Conservation (phyloP, 2,329 filamentous ascomycete genomes). For the Fusarium hainanense region DNA sequence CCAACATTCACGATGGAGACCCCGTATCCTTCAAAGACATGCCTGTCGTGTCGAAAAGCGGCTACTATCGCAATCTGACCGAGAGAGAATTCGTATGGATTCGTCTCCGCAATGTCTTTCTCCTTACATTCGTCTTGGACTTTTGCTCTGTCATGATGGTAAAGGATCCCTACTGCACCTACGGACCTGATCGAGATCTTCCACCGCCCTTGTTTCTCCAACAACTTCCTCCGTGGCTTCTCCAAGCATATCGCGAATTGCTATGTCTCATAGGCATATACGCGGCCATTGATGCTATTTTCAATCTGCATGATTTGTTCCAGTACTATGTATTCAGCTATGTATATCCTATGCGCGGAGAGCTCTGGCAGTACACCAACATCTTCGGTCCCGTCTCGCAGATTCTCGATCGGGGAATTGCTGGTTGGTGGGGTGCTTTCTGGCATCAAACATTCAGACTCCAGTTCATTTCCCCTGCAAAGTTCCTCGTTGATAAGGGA, state of each 20-base stretch:
- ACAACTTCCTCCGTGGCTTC: slow-evolving; percentile 55
- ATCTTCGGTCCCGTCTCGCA: slow-evolving; percentile 65
- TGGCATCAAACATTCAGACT: slow-evolving; percentile 94
- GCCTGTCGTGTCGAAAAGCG: slow-evolving; percentile 56
- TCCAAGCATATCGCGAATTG: slow-evolving; percentile 67
- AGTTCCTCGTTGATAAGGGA: slow-evolving; percentile 57
- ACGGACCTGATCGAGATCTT: slow-evolving; percentile 57
- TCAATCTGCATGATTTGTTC: slow-evolving; percentile 68
- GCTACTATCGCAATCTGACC: slow-evolving; percentile 58
- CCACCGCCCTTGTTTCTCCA: slow-evolving; percentile 57
- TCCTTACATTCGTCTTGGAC: slow-evolving; percentile 76
- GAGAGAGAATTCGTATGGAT: slow-evolving; percentile 58
- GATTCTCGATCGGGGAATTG: slow-evolving; percentile 76
- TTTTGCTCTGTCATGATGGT: slow-evolving; percentile 74
- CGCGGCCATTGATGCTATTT: slow-evolving; percentile 69
- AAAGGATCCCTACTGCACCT: slow-evolving; percentile 81
- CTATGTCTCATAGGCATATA: slow-evolving; percentile 68
- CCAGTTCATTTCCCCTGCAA: slow-evolving; percentile 71
- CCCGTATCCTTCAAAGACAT: slow-evolving; percentile 56
- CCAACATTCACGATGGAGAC: slow-evolving; percentile 48
- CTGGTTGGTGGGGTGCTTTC: slow-evolving; percentile 84
- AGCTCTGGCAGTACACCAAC: slow-evolving; percentile 65
- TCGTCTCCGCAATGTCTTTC: slow-evolving; percentile 59
- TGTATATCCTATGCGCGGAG: slow-evolving; percentile 62
- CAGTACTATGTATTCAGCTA: slow-evolving; percentile 62